These are phyloP conservation scores for Hemileccinum impolitum DNA, from an alignment of 768 basidiomycete species.

Conservation along the genomic window DNA sequence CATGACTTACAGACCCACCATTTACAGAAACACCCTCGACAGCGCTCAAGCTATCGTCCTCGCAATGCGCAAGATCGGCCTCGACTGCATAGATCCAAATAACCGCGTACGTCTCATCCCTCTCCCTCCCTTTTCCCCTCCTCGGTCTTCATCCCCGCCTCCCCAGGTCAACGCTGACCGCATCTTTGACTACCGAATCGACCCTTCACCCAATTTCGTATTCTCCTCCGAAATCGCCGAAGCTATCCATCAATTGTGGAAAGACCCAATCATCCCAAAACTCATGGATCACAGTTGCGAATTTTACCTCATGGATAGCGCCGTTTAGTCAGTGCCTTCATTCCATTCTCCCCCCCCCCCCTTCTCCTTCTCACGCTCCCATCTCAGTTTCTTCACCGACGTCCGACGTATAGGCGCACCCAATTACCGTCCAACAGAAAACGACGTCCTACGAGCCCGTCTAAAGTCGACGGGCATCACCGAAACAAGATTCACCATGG, in stretches of 20 bases:
- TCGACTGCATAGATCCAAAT: constrained; percentile 65
- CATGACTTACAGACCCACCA: constrained; percentile 67
- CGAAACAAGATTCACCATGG: constrained; percentile 80
- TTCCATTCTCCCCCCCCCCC: background rate
- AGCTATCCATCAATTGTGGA: constrained; percentile 67
- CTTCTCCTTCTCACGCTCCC: background rate
- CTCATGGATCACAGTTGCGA: constrained; percentile 61
- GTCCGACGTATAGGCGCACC: constrained; percentile 78
- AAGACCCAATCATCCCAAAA: constrained; percentile 56
- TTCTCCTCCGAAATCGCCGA: constrained; percentile 65
- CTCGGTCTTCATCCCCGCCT: constrained; percentile 11
- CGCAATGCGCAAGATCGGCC: constrained; percentile 82
- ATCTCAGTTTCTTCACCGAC: constrained; percentile 75
- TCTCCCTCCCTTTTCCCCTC: rapidly evolving
- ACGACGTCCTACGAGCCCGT: constrained; percentile 84
- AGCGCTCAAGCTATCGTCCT: constrained; percentile 82
- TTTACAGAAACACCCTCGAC: constrained; percentile 87
- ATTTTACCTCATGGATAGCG: constrained; percentile 96
- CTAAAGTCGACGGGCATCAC: constrained; percentile 88
- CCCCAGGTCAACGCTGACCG: constrained; percentile 50
- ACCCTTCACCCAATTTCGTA: constrained; percentile 39
- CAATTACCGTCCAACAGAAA: constrained; percentile 82
- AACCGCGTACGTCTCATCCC: constrained; percentile 51
- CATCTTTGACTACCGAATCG: constrained; percentile 55
- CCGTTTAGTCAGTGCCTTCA: constrained; percentile 63